Evolutionary conservation across 371 early-diverging fungal genomes (phyloP).

Genomic region (Chytridiales sp.): DNA sequence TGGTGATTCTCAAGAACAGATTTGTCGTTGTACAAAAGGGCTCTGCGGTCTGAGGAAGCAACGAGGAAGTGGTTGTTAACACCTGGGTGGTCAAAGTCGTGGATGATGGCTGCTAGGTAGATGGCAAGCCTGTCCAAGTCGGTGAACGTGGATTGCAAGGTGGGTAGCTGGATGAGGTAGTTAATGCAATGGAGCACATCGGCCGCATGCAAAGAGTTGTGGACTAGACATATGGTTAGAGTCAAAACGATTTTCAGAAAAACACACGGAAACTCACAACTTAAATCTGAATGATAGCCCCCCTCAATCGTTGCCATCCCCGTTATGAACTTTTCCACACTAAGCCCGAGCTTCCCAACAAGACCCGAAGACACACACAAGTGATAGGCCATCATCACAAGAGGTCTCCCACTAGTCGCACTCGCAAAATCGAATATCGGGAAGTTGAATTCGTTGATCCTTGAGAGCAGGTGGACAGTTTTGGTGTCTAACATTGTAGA

Average conservation of each 20-base stretch:
- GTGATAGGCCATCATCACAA: constrained; percentile 40
- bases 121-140: constrained; percentile 47
- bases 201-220: constrained; percentile 56
- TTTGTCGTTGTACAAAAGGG: constrained; percentile 89
- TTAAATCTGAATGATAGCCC: constrained; percentile 45
- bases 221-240: constrained; percentile 26
- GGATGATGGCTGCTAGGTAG: constrained; percentile 53
- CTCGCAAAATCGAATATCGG: constrained; percentile 47
- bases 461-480: constrained; percentile 25
- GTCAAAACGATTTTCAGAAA: constrained; percentile 1
- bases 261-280: constrained; percentile 34
- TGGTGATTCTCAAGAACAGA: constrained; percentile 95
- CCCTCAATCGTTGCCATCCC: constrained; percentile 43
- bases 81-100: constrained; percentile 57
- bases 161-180: constrained; percentile 35
- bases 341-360: constrained; percentile 32
- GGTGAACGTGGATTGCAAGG: constrained; percentile 33
- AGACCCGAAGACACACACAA: constrained; percentile 40
- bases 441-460: constrained; percentile 43
- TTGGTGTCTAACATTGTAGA: constrained; percentile 4
- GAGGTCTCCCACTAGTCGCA: constrained; percentile 33
- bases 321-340: constrained; percentile 37
- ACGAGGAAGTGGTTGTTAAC: constrained; percentile 55
- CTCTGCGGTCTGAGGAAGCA: constrained; percentile 74
- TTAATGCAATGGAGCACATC: constrained; percentile 56